Percentiles rank a stretch among this genome's conserved stretches.
Evolutionary conservation across 768 basidiomycete species (phyloP).

Genomic region (Mycena pura): DNA sequence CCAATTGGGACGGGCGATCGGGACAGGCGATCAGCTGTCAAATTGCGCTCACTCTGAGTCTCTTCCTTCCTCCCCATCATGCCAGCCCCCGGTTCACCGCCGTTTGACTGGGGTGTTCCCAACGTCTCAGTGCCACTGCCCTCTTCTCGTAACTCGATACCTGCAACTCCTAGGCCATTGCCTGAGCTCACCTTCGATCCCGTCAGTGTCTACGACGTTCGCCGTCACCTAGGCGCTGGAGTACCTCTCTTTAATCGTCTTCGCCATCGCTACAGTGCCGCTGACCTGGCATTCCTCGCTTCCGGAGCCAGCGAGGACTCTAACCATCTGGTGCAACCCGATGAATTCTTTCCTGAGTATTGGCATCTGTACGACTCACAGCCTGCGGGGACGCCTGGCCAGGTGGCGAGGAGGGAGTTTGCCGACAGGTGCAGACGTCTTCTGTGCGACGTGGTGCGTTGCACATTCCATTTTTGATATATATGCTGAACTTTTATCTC

Average conservation of each 20-base stretch:
- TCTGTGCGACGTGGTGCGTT: conserved; percentile 1
- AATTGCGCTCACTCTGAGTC: background rate
- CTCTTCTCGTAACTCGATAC: background rate
- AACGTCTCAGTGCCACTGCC: background rate
- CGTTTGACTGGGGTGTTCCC: background rate
- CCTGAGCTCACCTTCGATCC: background rate
- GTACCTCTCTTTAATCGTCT: background rate
- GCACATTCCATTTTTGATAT: background rate
- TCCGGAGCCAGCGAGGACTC: background rate
- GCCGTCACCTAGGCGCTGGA: background rate
- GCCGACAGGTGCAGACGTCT: background rate
- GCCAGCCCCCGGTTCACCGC: background rate
- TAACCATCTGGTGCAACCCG: background rate
- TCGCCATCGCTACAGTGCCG: background rate
- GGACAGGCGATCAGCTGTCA: background rate
- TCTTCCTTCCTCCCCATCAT: background rate
- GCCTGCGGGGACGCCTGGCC: background rate
- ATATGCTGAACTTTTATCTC: background rate
- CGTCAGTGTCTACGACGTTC: background rate
- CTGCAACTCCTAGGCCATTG: background rate
- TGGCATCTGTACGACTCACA: background rate
- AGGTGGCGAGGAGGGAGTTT: background rate
- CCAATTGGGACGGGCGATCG: background rate
- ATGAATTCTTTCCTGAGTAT: background rate
- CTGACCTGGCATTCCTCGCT: background rate